Evolutionary conservation across 208 protist genomes (phyloP), one percentile per base, ranked within the genome.

Genomic region (Naegleria fowleri): DNA sequence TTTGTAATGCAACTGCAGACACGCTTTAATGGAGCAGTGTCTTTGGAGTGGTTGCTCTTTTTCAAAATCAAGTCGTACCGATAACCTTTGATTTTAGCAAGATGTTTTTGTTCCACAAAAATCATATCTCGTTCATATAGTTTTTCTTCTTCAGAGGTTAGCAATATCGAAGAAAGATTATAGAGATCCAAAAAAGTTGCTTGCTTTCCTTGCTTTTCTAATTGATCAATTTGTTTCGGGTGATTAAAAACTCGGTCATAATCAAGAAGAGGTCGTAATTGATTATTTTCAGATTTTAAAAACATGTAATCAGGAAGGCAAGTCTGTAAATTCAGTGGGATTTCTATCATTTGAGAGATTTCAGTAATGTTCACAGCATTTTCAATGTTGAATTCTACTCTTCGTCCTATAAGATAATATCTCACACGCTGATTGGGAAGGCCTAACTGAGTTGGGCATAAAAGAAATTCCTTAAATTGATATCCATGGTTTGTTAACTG

Each of bases 401-500:
- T 85, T 83, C 9, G 19, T 67, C 51, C 85, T 33, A 88, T 67
- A 36, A 90, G 41, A 48, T 90, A 90, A 29, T 84, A 90, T 43
- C 87, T 40, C 19, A 83, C 41, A 29, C 87, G 36, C 19, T 90
- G 41, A 48, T 90, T 90, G 9, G 40, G 40, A 36, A 90, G 15
- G 5, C 43, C 41, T 48, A 90, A 51, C 40, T 90, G 59, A n/a
- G 36, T 90, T 25, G 87, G 40, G 29, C 59, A 59, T 19, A 90
- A n/a, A 1, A 90, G 1, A 43, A 33, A 90, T 33, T 83, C 67
- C 25, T 83, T 25, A 48, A 48, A 83, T 29, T 48, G 11, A 43
- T 84, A 90, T 29, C 40, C 40, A 76, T 43, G 25, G 29, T 22
- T 48, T 51, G 15, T 15, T 29, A 90, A 83, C 29, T 39, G 33